Percentiles rank a stretch among this genome's conserved stretches.
phyloP scores from a whole-genome alignment of 345 rosid genomes.

The Populus simonii region DNA sequence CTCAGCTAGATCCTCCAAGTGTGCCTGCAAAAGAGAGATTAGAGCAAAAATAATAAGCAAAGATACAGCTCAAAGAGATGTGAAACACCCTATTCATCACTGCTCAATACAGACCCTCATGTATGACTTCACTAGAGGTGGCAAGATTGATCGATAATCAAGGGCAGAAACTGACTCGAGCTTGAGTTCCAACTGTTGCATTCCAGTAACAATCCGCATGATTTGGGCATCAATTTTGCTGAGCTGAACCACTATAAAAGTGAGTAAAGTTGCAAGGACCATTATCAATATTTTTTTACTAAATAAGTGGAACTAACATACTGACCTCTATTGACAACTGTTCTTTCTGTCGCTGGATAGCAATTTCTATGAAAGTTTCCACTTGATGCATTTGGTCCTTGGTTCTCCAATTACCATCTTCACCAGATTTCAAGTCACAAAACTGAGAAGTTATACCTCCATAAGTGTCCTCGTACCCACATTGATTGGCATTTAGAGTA shows the following conservation, averaged over 20 bases:
- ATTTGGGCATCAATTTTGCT: constrained; percentile 78
- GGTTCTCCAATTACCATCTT: constrained; percentile 67
- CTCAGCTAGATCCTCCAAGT: constrained; percentile 87
- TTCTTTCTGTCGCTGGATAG: constrained; percentile 78
- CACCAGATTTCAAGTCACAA: constrained; percentile 83
- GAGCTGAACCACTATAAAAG: constrained; percentile 50
- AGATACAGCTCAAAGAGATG: constrained; percentile 11
- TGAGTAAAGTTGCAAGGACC: constrained; percentile 2
- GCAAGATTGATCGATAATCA: constrained; percentile 63
- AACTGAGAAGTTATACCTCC: constrained; percentile 60
- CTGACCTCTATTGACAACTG: constrained; percentile 74
- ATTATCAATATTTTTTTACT: background rate
- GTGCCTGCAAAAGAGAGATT: constrained; percentile 43
- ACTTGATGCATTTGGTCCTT: constrained; percentile 66
- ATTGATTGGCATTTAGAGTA: constrained; percentile 61
- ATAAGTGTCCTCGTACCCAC: constrained; percentile 63
- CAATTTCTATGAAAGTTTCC: constrained; percentile 74
- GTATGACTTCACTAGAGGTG: constrained; percentile 75
- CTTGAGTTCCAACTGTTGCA: constrained; percentile 84
- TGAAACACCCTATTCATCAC: constrained; percentile 5
- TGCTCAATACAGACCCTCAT: constrained; percentile 61
- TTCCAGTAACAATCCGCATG: constrained; percentile 61
- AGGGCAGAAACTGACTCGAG: constrained; percentile 65
- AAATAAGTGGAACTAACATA: constrained; percentile 17
- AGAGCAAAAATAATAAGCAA: background rate